phyloP scores from a whole-genome alignment of 345 rosid species.

The Anastatica hierochuntica region DNA sequence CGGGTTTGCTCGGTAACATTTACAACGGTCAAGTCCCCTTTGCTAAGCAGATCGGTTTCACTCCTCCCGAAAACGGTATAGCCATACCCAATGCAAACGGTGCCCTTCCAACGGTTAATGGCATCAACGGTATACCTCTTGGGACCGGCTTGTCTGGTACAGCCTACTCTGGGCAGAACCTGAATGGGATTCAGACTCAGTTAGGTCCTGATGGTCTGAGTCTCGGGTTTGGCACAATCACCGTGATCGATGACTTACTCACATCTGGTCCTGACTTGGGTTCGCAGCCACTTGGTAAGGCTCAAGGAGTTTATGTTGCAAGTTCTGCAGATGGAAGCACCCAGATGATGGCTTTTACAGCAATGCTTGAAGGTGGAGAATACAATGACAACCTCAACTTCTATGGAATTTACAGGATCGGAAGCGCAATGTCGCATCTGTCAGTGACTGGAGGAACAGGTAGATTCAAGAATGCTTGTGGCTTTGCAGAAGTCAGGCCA shows the following conservation, averaged over 20 bases:
- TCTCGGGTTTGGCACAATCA: conserved; percentile 82
- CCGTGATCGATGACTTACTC: conserved; percentile 74
- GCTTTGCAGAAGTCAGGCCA: conserved; percentile 65
- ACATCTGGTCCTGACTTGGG: conserved; percentile 75
- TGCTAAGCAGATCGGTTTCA: conserved; percentile 71
- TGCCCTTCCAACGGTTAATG: conserved; percentile 72
- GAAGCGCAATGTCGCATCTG: conserved; percentile 60
- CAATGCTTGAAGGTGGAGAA: conserved; percentile 86
- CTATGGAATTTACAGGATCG: conserved; percentile 65
- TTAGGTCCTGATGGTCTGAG: conserved; percentile 80
- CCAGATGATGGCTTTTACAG: conserved; percentile 95
- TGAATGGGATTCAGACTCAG: conserved; percentile 54
- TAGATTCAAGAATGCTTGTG: conserved; percentile 52
- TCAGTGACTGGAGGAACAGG: conserved; percentile 91
- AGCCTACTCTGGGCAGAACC: conserved; percentile 33
- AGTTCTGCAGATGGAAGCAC: conserved; percentile 74
- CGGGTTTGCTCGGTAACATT: conserved; percentile 90
- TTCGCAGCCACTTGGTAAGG: conserved; percentile 67
- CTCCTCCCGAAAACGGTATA: conserved; percentile 53
- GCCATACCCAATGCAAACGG: conserved; percentile 89
- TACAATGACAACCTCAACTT: conserved; percentile 86
- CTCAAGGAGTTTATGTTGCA: conserved; percentile 87
- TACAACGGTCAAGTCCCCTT: conserved; percentile 92
- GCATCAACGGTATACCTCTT: conserved; percentile 70
- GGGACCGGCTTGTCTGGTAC: conserved; percentile 92